Evolutionary conservation across 2,329 filamentous ascomycete species (phyloP).

Genomic region (Chaetomium sp.): DNA sequence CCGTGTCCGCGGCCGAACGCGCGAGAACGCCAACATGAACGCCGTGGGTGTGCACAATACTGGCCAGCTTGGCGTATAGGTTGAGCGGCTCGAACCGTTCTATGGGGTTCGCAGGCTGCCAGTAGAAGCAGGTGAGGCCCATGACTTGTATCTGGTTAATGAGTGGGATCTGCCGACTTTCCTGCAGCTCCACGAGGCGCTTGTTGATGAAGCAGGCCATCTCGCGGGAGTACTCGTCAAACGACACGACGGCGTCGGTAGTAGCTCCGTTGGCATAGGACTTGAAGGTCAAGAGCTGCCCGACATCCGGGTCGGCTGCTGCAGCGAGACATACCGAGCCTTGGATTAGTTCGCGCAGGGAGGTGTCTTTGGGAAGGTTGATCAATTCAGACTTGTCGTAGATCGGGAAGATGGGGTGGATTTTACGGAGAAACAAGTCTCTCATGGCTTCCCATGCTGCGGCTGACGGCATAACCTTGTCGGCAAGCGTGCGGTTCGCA

Average conservation of each 20-base stretch:
- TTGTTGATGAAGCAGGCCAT: constrained; percentile 20
- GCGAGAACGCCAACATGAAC: constrained; percentile 17
- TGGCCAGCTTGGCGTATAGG: constrained; percentile 15
- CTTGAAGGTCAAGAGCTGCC: constrained; percentile 13
- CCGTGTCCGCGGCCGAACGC: neutral
- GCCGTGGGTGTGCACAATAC: constrained; percentile 20
- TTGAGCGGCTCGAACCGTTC: constrained; percentile 16
- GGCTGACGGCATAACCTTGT: constrained; percentile 17
- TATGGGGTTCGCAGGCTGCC: constrained; percentile 16
- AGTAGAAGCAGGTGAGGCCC: constrained; percentile 20
- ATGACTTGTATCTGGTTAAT: constrained; percentile 16
- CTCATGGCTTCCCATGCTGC: constrained; percentile 16
- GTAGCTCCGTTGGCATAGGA: neutral
- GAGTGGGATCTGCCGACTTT: constrained; percentile 13
- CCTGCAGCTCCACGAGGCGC: constrained; percentile 13
- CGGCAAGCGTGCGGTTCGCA: constrained; percentile 12
- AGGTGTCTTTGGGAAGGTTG: constrained; percentile 5
- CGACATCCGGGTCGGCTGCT: constrained; percentile 16
- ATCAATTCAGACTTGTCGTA: constrained; percentile 15
- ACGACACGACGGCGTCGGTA: constrained; percentile 1
- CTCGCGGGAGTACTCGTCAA: constrained; percentile 16
- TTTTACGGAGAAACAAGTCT: constrained; percentile 18
- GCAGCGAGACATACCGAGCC: constrained; percentile 22
- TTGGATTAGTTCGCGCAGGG: constrained; percentile 16
- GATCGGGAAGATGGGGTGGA: constrained; percentile 24